Evolutionary conservation across 805 yeast genomes (phyloP).

Genomic region (Candida caryicola): DNA sequence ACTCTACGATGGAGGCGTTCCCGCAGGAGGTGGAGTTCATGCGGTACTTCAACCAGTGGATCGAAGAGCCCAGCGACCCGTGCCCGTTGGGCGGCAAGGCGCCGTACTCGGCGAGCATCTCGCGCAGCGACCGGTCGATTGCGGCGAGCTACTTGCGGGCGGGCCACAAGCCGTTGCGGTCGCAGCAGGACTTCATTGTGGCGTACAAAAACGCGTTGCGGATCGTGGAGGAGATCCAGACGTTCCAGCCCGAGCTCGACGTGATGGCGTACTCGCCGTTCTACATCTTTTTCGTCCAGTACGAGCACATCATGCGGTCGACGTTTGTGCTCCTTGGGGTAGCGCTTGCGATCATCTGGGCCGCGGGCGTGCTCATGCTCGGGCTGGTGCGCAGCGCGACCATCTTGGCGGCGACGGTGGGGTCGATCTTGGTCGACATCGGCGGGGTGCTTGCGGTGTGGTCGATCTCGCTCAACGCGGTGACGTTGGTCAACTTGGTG

Average conservation of each 20-base stretch:
- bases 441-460: slow-evolving; percentile 78
- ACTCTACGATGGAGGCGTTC: slow-evolving; percentile 73
- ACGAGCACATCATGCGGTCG: slow-evolving; percentile 58
- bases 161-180: slow-evolving; percentile 72
- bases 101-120: slow-evolving; percentile 68
- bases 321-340: slow-evolving; percentile 52
- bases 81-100: slow-evolving; percentile 97
- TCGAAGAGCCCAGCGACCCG: slow-evolving; percentile 76
- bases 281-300: slow-evolving; percentile 90
- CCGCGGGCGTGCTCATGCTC: slow-evolving; percentile 53
- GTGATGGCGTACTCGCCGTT: slow-evolving; percentile 91
- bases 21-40: slow-evolving; percentile 73
- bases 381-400: slow-evolving; percentile 66
- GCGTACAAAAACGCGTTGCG: slow-evolving; percentile 75
- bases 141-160: slow-evolving; percentile 71
- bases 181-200: slow-evolving; percentile 78
- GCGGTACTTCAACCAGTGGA: slow-evolving; percentile 77
- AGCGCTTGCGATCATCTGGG: slow-evolving; percentile 53
- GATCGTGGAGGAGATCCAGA: slow-evolving; percentile 55
- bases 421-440: slow-evolving; percentile 64
- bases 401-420: slow-evolving; percentile 55
- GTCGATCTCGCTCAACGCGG: slow-evolving; percentile 80
- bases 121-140: slow-evolving; percentile 42
- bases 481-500: slow-evolving; percentile 80
- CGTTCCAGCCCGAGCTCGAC: slow-evolving; percentile 36